Evolutionary conservation across 306 rosid species (phyloP).

Genomic region (Albizia julibrissin): DNA sequence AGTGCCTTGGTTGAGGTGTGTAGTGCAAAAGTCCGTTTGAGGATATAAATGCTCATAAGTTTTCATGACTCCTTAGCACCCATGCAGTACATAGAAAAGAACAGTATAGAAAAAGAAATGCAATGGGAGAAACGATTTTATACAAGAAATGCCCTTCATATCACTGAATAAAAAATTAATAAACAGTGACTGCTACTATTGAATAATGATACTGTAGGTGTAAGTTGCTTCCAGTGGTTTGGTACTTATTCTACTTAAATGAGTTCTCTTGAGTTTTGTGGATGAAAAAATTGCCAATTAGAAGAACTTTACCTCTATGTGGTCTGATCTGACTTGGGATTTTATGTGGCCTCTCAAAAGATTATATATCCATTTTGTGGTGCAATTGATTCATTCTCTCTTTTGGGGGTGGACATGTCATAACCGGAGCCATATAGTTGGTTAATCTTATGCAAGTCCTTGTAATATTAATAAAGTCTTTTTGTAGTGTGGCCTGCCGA

Average conservation of each 20-base stretch:
- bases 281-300: background rate
- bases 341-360: background rate
- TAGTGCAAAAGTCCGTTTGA: background rate
- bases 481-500: background rate
- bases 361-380: too few species aligned
- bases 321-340: background rate
- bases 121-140: background rate
- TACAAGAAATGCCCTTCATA: background rate
- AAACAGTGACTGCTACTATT: background rate
- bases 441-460: background rate
- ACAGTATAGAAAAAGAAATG: background rate
- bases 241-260: background rate
- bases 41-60: background rate
- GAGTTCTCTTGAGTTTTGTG: background rate
- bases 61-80: background rate
- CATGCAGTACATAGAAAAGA: background rate
- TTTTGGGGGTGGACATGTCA: background rate
- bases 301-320: background rate
- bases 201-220: background rate
- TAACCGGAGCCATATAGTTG: background rate
- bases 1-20: conserved; percentile 97
- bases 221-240: background rate
- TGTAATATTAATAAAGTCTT: background rate
- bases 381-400: background rate
- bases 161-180: background rate